Evolutionary conservation across 2,329 filamentous ascomycete species (phyloP), one percentile per base, ranked within the genome.

Genomic region (Venturia pyrina): DNA sequence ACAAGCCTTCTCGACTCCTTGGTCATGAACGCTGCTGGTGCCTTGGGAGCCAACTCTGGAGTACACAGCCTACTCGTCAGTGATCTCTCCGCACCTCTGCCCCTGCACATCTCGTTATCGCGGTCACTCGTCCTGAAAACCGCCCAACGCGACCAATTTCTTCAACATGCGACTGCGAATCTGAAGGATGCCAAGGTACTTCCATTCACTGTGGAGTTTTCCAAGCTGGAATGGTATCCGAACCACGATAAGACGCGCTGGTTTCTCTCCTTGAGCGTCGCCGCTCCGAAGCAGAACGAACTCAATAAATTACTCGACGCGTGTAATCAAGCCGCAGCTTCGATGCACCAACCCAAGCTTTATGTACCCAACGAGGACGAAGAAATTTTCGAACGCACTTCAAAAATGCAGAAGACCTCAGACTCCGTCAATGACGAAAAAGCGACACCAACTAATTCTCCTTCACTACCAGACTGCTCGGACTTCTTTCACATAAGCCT

Each of bases 91-190:
- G 86, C 87, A 6, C 87, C 89, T 5, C 80, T 91, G 62, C 93
- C 93, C 3, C 82, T 99, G 60, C 95, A 99, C 76, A 87, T 99
- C 72, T 96, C 92, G 70, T 83, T 99, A 7, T 98, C 95, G 8
- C 84, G 91, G 6, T 89, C 95, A 0, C 79, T 98, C 63, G 83
- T 87, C 15, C 84, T 99, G 41, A 79, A 81, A 61, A 92, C 90
- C 0, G 81, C 87, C n/a, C 82, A 88, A 69, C 91, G 90, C 70
- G 85, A 88, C 37, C 70, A 69, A 0, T 97, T 96, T 72, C 78
- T 89, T 5, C 76, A 82, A 5, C 75, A 76, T 0, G 74, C 96
- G 5, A 74, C 10, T 70, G 89, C 66, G 67, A 75, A 62, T 67
- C 62, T 73, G 65, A 69, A 69, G 41, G 72, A 69, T 69, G 72